Evolutionary conservation across 75 land plant species (phyloP).

Genomic region (Selaginella moellendorffii): DNA sequence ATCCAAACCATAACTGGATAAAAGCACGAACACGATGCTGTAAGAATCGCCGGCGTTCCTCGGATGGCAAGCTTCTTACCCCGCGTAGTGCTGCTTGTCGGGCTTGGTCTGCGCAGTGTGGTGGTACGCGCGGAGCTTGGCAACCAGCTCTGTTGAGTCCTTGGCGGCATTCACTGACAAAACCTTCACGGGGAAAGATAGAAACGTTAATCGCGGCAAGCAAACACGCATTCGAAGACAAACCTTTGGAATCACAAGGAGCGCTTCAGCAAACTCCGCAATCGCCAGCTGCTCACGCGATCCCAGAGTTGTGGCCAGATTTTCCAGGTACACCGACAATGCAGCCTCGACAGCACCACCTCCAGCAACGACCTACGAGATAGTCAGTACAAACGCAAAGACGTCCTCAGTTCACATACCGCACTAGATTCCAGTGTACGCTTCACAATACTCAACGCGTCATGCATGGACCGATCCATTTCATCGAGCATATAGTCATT

Average conservation of each 20-base stretch:
- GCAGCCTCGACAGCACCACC: constrained; percentile 99
- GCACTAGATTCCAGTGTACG: constrained; percentile 82
- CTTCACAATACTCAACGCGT: constrained; percentile 85
- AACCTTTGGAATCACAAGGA: constrained; percentile 88
- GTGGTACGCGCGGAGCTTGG: constrained; percentile 88
- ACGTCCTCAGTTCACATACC: constrained; percentile 43
- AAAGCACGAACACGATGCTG: too few relatives aligned
- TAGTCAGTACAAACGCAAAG: too few relatives aligned
- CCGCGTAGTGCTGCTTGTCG: constrained; percentile 81
- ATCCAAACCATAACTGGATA: constrained; percentile 78
- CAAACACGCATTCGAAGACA: background rate
- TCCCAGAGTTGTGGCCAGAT: constrained; percentile 84
- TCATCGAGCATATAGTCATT: constrained; percentile 96
- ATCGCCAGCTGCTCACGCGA: constrained; percentile 94
- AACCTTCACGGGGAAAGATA: constrained; percentile 34
- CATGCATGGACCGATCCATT: constrained; percentile 94
- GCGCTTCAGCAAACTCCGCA: constrained; percentile 94
- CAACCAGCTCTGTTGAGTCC: constrained; percentile 92
- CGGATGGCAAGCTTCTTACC: too few relatives aligned
- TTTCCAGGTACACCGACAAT: constrained; percentile 79
- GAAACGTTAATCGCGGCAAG: background rate
- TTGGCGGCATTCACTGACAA: constrained; percentile 98
- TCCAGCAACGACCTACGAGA: constrained; percentile 85
- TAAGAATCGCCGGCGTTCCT: too few relatives aligned
- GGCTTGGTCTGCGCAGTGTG: constrained; percentile 87